Evolutionary conservation across 1,284 basidiomycete genomes (phyloP), one percentile per base, ranked within the genome.

Genomic region (Ceratobasidium theobromae): DNA sequence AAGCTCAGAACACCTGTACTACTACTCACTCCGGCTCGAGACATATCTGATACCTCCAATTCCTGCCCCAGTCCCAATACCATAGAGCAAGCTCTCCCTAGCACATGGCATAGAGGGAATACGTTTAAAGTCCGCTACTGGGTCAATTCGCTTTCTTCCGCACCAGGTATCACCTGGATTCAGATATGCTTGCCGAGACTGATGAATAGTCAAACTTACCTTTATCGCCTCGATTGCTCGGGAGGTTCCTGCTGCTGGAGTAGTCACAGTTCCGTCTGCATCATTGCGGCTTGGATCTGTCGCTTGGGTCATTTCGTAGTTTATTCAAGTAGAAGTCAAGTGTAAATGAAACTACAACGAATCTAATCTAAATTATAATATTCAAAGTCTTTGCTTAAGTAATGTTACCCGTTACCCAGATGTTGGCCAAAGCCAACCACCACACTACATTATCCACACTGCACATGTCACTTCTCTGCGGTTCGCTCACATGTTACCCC

Each of bases 81-180:
- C 82, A 66, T 77, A 81, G 70, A 84, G 72, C 30, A 84, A 72
- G 70, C 81, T 82, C 49, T 75, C 82, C 43, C 82, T 75, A 54
- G 81, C 80, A 65, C 88, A 90, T 11, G 88, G 88, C 12, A 89
- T 80, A 71, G 88, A 79, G 40, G 77, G 78, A 46, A 84, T 77
- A 67, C 77, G 77, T 57, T 79, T 74, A 23, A 82, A 69, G 72
- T 84, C 82, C 70, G 83, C 76, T 66, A 68, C 71, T n/a, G 75
- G 67, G 35, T 77, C 81, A 72, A 84, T 72, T 72, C 78, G 79
- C 82, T 84, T 75, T 73, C 78, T 78, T 79, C 68, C 70, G 58
- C 70, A 69, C 21, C 45, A 64, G 38, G n/a, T 18, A 41, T 25
- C 43, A 14, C 9, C 30, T 8, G 2, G 6, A 8, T 16, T 23